phyloP scores from a whole-genome alignment of 108 stramenopile genomes.

The Nitzschia palea region DNA sequence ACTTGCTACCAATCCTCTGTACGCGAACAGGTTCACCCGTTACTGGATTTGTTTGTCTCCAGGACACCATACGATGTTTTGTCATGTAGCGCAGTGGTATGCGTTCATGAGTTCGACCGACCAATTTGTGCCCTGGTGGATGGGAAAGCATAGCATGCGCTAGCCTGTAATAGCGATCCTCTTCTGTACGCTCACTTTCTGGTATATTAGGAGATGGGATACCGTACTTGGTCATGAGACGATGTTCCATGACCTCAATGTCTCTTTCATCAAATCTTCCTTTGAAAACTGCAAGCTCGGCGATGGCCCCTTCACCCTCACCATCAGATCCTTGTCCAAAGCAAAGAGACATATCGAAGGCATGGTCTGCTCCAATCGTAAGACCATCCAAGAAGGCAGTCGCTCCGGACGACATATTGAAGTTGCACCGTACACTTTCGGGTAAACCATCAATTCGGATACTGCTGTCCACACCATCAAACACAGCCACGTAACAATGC shows the following conservation, averaged over 20 bases:
- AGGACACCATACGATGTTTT: slow-evolving; percentile 64
- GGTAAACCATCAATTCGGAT: slow-evolving; percentile 68
- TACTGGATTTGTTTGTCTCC: slow-evolving; percentile 65
- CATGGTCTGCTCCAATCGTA: slow-evolving; percentile 84
- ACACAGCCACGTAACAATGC: slow-evolving; percentile 77
- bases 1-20: slow-evolving; percentile 55
- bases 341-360: slow-evolving; percentile 79
- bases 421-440: slow-evolving; percentile 38
- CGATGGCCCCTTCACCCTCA: slow-evolving; percentile 79
- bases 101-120: not conserved
- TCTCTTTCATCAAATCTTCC: slow-evolving; percentile 54
- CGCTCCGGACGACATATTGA: slow-evolving; percentile 4
- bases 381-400: slow-evolving; percentile 65
- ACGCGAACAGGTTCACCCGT: slow-evolving; percentile 56
- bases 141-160: slow-evolving; percentile 66
- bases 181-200: slow-evolving; percentile 34
- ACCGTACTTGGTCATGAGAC: slow-evolving; percentile 77
- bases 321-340: slow-evolving; percentile 66
- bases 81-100: slow-evolving; percentile 74
- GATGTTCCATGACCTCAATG: slow-evolving; percentile 53
- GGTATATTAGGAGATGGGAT: slow-evolving; percentile 32
- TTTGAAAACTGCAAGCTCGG: slow-evolving; percentile 81
- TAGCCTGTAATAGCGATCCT: slow-evolving; percentile 56
- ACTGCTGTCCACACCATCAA: slow-evolving; percentile 59
- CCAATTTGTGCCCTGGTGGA: slow-evolving; percentile 29